Evolutionary conservation across 2,329 filamentous ascomycete species (phyloP).

Genomic region (Pseudocercospora eumusae): DNA sequence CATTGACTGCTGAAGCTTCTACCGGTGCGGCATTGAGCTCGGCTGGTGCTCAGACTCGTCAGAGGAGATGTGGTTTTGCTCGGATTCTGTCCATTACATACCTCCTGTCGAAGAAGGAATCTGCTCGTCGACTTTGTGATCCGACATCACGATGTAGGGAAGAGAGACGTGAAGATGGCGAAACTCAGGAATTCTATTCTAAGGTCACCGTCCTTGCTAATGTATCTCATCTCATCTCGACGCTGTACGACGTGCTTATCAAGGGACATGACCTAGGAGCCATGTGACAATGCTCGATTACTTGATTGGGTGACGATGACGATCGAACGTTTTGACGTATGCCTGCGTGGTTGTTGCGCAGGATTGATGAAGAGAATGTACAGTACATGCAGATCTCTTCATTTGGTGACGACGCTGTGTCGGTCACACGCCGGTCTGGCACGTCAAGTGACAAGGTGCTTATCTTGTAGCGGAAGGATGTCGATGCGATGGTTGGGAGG

Average conservation of each 20-base stretch:
- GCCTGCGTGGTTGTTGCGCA: not conserved
- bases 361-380: not conserved
- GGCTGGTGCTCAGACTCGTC: too few relatives aligned
- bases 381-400: not conserved
- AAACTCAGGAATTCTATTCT: constrained; percentile 1
- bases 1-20: not conserved
- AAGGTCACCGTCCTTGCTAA: not conserved
- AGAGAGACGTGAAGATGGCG: not conserved
- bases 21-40: not conserved
- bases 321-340: constrained; percentile 12
- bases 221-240: not conserved
- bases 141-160: constrained; percentile 2
- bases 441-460: not conserved
- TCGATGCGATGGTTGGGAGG: not conserved
- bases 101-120: constrained; percentile 1
- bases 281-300: constrained; percentile 12
- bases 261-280: not conserved
- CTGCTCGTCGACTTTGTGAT: constrained; percentile 7
- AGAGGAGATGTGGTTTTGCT: too few relatives aligned
- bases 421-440: not conserved
- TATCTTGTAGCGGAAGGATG: constrained; percentile 1
- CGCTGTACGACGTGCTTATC: constrained; percentile 10
- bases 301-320: constrained; percentile 5
- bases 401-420: not conserved
- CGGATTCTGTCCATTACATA: too few relatives aligned